phyloP scores from a whole-genome alignment of 225 moss, liverwort and hornwort genomes.

The Lunularia cruciata region DNA sequence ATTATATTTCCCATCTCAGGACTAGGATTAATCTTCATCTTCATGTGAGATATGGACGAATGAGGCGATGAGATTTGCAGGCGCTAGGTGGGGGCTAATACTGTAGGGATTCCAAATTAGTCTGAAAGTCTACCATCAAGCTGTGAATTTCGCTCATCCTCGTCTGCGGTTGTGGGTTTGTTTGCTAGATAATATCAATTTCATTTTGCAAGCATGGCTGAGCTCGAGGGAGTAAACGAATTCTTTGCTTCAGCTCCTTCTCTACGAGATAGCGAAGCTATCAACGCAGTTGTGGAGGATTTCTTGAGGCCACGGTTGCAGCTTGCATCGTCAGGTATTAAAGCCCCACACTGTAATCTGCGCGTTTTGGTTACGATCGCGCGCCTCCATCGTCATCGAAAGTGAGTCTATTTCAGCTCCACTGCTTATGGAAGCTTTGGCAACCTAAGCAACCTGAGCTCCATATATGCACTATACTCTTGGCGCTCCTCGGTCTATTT shows the following conservation, averaged over 20 bases:
- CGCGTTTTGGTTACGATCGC: neutral
- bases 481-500: too few species aligned
- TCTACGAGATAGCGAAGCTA: slow-evolving; percentile 54
- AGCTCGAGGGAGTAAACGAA: slow-evolving; percentile 56
- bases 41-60: too few species aligned
- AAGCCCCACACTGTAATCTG: neutral
- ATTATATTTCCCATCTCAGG: too few species aligned
- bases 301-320: slow-evolving; percentile 47
- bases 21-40: too few species aligned
- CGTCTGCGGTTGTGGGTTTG: too few species aligned
- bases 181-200: neutral
- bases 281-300: slow-evolving; percentile 51
- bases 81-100: too few species aligned
- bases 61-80: too few species aligned
- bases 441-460: too few species aligned
- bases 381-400: neutral
- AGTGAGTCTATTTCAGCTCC: neutral
- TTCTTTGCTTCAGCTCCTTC: slow-evolving; percentile 91
- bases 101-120: too few species aligned
- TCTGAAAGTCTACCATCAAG: too few species aligned
- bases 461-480: neutral
- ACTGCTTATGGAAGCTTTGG: neutral
- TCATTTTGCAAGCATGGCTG: slow-evolving; percentile 29
- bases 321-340: slow-evolving; percentile 23
- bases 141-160: too few species aligned